These are phyloP conservation scores for Fomitopsis betulina DNA, from an alignment of 1,284 basidiomycete genomes.

Conservation along the genomic window DNA sequence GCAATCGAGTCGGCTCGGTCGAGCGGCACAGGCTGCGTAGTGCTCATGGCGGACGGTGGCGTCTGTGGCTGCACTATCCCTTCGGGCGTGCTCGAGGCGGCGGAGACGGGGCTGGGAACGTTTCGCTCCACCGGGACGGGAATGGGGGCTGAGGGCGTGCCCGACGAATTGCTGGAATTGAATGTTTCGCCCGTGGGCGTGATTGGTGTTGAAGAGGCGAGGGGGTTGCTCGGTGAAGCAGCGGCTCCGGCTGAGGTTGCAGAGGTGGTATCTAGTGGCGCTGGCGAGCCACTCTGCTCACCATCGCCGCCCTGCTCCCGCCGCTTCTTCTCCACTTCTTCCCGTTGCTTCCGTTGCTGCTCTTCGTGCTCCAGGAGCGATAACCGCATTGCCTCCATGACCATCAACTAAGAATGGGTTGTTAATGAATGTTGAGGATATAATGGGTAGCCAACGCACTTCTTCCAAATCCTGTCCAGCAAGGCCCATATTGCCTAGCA, in stretches of 20 bases:
- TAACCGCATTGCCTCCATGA: constrained; percentile 98
- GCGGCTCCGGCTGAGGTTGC: constrained; percentile 1
- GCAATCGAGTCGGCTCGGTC: constrained; percentile 21
- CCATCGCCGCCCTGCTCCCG: constrained; percentile 19
- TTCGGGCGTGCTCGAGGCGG: neutral
- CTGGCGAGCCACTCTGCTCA: constrained; percentile 7
- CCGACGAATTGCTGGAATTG: neutral
- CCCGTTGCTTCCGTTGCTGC: constrained; percentile 65
- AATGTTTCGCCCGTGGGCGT: neutral
- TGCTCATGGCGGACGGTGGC: neutral
- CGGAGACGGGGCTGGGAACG: neutral
- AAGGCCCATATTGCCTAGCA: constrained; percentile 63
- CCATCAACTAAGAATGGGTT: constrained; percentile 69
- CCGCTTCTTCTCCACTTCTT: constrained; percentile 49
- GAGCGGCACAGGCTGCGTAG: neutral
- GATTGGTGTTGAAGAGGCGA: neutral
- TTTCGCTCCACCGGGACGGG: neutral
- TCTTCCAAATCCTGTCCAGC: constrained; percentile 85
- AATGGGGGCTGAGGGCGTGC: neutral
- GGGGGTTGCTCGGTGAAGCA: neutral
- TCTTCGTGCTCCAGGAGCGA: constrained; percentile 90
- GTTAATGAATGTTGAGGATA: neutral
- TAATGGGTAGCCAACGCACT: constrained; percentile 39
- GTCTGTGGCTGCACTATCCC: neutral
- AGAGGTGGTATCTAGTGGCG: neutral